phyloP scores from a whole-genome alignment of 139 green algal species.

The Mychonastes homosphaera region DNA sequence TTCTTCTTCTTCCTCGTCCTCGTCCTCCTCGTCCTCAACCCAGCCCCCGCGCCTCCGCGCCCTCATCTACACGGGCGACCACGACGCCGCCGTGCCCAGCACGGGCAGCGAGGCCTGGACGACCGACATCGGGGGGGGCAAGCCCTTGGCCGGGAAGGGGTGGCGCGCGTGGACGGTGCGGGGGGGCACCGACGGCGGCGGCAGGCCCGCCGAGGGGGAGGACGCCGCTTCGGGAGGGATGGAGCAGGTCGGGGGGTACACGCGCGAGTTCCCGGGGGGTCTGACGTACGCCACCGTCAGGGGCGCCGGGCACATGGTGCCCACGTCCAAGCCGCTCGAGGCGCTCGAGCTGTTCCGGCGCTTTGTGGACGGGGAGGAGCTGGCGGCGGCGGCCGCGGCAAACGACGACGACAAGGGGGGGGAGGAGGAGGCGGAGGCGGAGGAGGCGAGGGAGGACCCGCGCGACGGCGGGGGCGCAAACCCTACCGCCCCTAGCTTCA shows the following conservation, averaged over 20 bases:
- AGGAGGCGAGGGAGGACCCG: too few relatives aligned
- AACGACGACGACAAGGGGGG: too few relatives aligned
- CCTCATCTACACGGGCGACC: constrained; percentile 71
- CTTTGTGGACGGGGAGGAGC: constrained; percentile 21
- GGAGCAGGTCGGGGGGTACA: constrained; percentile 60
- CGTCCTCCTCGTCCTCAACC: neutral
- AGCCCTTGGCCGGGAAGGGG: neutral
- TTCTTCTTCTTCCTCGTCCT: too few relatives aligned
- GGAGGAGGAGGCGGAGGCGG: too few relatives aligned
- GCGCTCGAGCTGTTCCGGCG: constrained; percentile 50
- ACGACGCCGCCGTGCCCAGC: constrained; percentile 69
- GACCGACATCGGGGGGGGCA: constrained; percentile 17
- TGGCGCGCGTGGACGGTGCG: neutral
- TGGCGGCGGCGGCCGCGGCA: too few relatives aligned
- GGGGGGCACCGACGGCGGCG: neutral
- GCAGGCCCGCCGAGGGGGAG: neutral
- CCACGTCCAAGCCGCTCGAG: constrained; percentile 53
- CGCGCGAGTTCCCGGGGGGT: constrained; percentile 35
- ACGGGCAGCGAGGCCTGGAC: constrained; percentile 69
- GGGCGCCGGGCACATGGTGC: constrained; percentile 72
- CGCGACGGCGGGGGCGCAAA: too few relatives aligned
- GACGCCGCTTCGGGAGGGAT: neutral
- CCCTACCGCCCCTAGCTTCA: too few relatives aligned
- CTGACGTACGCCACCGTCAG: constrained; percentile 64
- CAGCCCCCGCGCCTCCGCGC: constrained; percentile 32